phyloP scores from a whole-genome alignment of 306 rosid species.

The Casuarina glauca region DNA sequence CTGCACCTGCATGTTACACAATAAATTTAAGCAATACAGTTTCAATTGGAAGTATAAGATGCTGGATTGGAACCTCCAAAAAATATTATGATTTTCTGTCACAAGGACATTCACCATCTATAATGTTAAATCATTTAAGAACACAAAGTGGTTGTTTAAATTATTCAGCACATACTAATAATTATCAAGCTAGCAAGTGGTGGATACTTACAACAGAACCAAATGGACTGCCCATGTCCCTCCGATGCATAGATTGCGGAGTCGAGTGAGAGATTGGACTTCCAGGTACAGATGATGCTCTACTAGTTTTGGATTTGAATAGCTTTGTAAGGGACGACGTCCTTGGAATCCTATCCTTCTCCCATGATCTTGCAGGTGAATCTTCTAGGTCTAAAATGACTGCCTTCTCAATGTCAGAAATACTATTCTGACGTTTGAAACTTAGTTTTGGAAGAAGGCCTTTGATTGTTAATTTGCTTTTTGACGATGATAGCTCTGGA shows the following conservation, averaged over 20 bases:
- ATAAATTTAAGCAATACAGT: not conserved
- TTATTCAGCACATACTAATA: not conserved
- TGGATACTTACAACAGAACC: slow-evolving; percentile 40
- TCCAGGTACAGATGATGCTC: slow-evolving; percentile 57
- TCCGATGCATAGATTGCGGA: slow-evolving; percentile 62
- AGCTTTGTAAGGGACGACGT: slow-evolving; percentile 55
- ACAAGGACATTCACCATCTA: not conserved
- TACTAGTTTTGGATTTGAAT: slow-evolving; percentile 41
- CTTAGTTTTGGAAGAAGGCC: slow-evolving; percentile 61
- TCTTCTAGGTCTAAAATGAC: slow-evolving; percentile 50
- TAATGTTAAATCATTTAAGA: not conserved
- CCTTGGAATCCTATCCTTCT: slow-evolving; percentile 52
- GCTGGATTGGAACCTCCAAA: slow-evolving; percentile 12
- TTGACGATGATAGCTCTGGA: slow-evolving; percentile 52
- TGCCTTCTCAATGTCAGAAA: slow-evolving; percentile 59
- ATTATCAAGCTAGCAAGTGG: slow-evolving; percentile 18
- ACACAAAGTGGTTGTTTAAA: not conserved
- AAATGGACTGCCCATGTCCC: slow-evolving; percentile 28
- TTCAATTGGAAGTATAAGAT: not conserved
- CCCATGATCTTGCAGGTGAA: slow-evolving; percentile 36
- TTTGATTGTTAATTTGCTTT: slow-evolving; percentile 40
- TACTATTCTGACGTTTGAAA: slow-evolving; percentile 45
- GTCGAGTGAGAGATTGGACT: slow-evolving; percentile 59
- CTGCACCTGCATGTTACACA: not conserved
- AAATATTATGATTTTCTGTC: not conserved